A percentile compares a stretch with the other conserved stretches of the same genome.
Conservation (phyloP, 495 filamentous ascomycete species). For the Hamigera avellanea region DNA sequence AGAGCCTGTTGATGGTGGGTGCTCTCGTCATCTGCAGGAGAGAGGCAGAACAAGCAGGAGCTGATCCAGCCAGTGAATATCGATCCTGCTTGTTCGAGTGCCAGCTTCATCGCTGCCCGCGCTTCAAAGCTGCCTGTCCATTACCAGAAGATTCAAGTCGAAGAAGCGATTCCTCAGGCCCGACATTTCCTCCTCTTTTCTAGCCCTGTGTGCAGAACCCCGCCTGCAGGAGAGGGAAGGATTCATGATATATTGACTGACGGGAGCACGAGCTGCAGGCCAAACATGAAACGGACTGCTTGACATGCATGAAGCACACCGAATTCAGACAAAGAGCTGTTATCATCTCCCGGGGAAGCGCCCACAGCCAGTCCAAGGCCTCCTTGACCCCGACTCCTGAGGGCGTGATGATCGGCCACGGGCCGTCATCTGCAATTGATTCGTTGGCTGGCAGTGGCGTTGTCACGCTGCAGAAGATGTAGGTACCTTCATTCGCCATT, state of each 20-base stretch:
- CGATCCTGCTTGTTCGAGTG: slow-evolving; percentile 31
- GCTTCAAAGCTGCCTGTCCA: slow-evolving; percentile 8
- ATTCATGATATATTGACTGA: background rate
- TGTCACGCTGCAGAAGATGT: background rate
- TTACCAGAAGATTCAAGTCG: background rate
- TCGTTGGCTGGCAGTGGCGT: background rate
- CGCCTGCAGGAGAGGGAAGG: background rate
- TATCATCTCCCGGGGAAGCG: background rate
- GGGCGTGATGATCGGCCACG: background rate
- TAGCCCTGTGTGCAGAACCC: background rate
- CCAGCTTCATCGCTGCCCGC: slow-evolving; percentile 34
- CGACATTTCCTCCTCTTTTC: background rate
- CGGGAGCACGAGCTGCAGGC: background rate
- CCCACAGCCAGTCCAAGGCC: background rate
- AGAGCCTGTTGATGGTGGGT: slow-evolving; percentile 11
- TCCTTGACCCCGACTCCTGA: background rate
- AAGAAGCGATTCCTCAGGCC: background rate
- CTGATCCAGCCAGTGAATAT: slow-evolving; percentile 32
- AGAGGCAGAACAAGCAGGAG: slow-evolving; percentile 29
- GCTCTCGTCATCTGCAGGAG: slow-evolving; percentile 16
- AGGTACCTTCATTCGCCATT: slow-evolving; percentile 1
- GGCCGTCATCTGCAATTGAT: background rate
- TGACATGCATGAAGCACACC: too few species aligned
- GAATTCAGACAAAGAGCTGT: background rate
- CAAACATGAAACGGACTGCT: too few species aligned